Evolutionary conservation across 306 rosid species (phyloP).

Genomic region (Acacia crassicarpa): DNA sequence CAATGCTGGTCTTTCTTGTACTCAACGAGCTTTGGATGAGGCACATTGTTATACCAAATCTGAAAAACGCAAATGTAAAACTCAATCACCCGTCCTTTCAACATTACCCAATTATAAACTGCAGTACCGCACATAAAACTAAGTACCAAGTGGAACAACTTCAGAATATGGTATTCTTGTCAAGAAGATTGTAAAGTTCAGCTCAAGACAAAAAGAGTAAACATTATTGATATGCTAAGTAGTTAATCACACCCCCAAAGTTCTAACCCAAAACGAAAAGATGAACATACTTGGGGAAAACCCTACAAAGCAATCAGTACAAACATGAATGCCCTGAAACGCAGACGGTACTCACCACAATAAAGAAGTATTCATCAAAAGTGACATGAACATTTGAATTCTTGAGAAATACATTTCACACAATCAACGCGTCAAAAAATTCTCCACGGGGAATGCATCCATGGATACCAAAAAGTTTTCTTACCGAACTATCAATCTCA

Average conservation of each 20-base stretch:
- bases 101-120: slow-evolving; percentile 3
- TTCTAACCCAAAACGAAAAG: background rate
- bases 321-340: background rate
- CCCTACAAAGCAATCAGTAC: background rate
- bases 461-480: slow-evolving; percentile 34
- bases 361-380: background rate
- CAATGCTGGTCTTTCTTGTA: slow-evolving; percentile 95
- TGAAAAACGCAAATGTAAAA: slow-evolving; percentile 33
- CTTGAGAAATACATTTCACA: slow-evolving; percentile 6
- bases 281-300: background rate
- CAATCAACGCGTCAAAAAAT: background rate
- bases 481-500: slow-evolving; percentile 81
- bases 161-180: background rate
- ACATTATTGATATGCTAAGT: background rate
- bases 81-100: background rate
- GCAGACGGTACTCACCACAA: background rate
- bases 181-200: background rate
- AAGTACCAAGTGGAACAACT: background rate
- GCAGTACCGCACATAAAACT: background rate
- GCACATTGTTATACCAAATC: slow-evolving; percentile 95
- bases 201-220: background rate
- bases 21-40: slow-evolving; percentile 87
- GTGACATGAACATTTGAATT: background rate
- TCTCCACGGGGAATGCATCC: slow-evolving; percentile 7
- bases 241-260: background rate